Base-by-base conservation (phyloP, 176 grass and related monocot genomes). In the Puccinellia tenuiflora region DNA sequence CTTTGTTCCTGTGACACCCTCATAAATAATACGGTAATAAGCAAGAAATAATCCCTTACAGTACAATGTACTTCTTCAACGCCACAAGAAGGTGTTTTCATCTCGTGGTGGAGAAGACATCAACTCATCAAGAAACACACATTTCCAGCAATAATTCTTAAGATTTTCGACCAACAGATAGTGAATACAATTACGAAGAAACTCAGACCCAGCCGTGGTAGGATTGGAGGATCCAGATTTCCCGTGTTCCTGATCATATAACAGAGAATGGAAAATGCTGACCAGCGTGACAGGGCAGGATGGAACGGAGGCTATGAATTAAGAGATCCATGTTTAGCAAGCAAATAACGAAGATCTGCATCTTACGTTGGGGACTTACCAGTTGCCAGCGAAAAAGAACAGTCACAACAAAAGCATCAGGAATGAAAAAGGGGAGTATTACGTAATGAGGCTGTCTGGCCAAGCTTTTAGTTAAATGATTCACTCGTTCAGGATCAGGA, bases 41-140 rank as follows among this genome's bases (percentile, higher is more conserved):
- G 51, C 9, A 69, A 81, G 76, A 61, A 81, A 87, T 22, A 84
- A 59, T 33, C 20, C 68, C 48, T 69, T 79, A 52, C 57, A 22
- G 52, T 22, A 55, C 21, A 46, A 17, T 64, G 61, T 47, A 78
- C 42, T 82, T 52, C 39, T n/a, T 77, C 18, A 22, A 15, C 53
- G 53, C 81, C 7, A 38, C 45, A 79, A 54, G 45, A 55, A 56
- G 17, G 9, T 56, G 21, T 56, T 56, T 56, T 22, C n/a, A 0
- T 22, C 53, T 11, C 21, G 1, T 56, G 53, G 53, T 9, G n/a
- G n/a, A 56, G 21, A 56, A 56, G 45, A 45, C 75, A 81, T 35
- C 67, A 79, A 73, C 16, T 65, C 33, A 28, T 79, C 35, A 77
- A 59, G 29, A 78, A 88, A 83, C 12, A 39, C 45, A 47, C 45